phyloP scores from a whole-genome alignment of 106 monocot species.

The Allium sativum region DNA sequence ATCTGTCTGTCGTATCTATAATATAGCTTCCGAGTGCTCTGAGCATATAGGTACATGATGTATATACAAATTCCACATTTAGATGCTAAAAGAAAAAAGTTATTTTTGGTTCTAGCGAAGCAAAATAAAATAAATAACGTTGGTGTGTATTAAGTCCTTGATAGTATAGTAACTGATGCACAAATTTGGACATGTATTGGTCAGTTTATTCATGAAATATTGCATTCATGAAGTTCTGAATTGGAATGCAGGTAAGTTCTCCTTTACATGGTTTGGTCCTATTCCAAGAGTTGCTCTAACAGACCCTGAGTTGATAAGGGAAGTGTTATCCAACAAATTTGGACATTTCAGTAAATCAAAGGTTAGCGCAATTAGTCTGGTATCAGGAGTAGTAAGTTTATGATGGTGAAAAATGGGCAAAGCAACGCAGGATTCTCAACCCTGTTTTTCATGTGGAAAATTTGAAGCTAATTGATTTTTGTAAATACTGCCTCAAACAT shows the following conservation, averaged over 20 bases:
- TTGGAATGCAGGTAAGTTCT: conserved; percentile 37
- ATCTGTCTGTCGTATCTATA: too few species aligned
- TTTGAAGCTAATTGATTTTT: conserved; percentile 38
- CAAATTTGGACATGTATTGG: too few species aligned
- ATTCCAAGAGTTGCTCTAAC: conserved; percentile 40
- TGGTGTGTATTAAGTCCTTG: too few species aligned
- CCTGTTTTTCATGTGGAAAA: conserved; percentile 82
- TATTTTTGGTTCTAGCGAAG: too few species aligned
- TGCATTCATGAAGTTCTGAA: background rate
- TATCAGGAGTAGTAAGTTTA: conserved; percentile 33
- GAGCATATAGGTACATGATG: too few species aligned
- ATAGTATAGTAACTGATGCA: too few species aligned
- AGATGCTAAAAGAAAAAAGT: too few species aligned
- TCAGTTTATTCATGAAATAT: too few species aligned
- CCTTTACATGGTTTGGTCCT: conserved; percentile 50
- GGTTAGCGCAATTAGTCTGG: conserved; percentile 8
- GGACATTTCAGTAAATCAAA: conserved; percentile 39
- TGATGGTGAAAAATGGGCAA: conserved; percentile 80
- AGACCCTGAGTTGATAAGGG: conserved; percentile 51
- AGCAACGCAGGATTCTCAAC: conserved; percentile 57
- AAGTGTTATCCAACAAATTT: conserved; percentile 51
- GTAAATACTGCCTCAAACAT: too few species aligned
- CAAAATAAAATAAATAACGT: too few species aligned
- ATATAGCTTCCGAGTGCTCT: too few species aligned
- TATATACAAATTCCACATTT: too few species aligned